phyloP scores from a whole-genome alignment of 2,329 filamentous ascomycete species.

The Ascochyta koolunga region DNA sequence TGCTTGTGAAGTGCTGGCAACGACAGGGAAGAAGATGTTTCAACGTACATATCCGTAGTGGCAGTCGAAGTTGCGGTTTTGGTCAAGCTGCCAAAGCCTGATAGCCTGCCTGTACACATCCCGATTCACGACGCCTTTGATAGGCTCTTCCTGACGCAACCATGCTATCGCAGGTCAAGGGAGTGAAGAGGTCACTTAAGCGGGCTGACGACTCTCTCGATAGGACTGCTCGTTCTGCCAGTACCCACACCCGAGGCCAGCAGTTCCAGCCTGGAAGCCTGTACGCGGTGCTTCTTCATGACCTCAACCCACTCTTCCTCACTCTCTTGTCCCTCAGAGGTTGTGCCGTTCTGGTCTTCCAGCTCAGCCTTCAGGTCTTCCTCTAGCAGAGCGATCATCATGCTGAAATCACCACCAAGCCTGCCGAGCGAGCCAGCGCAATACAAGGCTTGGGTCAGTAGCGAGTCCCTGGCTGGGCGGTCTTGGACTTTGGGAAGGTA shows the following conservation, averaged over 20 bases:
- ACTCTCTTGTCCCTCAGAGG: conserved; percentile 46
- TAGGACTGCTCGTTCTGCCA: conserved; percentile 31
- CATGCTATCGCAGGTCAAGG: background rate
- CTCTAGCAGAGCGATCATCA: conserved; percentile 74
- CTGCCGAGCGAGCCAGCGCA: conserved; percentile 89
- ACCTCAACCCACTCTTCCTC: conserved; percentile 82
- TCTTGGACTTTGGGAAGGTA: conserved; percentile 86
- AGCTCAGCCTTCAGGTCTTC: conserved; percentile 52
- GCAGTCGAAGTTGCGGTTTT: no score
- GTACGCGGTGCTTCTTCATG: conserved; percentile 82
- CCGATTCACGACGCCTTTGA: no score
- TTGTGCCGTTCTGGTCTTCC: conserved; percentile 43
- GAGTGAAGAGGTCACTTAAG: conserved; percentile 3
- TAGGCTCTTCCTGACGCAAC: no score
- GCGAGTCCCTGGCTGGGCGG: conserved; percentile 78
- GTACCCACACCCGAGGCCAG: conserved; percentile 52
- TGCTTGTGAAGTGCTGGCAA: no score
- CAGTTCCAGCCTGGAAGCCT: conserved; percentile 77
- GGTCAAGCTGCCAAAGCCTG: no score
- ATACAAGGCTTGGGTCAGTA: conserved; percentile 91
- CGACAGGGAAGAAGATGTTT: no score
- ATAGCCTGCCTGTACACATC: no score
- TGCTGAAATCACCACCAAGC: conserved; percentile 89
- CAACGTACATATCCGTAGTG: no score
- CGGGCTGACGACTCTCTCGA: conserved; percentile 18